Base-by-base conservation (phyloP, 129 eudicot species). In the Silybum marianum region DNA sequence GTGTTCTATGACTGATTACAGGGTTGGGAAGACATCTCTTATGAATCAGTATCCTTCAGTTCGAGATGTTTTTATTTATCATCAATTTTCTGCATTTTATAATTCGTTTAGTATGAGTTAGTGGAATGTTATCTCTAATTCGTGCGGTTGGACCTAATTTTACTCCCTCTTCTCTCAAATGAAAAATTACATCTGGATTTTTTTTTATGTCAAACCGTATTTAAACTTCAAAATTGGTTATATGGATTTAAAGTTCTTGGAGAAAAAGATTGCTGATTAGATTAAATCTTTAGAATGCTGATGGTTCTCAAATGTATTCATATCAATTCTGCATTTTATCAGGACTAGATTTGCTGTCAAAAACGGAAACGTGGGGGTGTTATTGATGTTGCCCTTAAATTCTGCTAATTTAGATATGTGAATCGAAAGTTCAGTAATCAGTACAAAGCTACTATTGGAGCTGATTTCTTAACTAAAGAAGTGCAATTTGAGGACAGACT, bases 31-130 rank as follows among this genome's bases (percentile, higher is more conserved):
- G 90, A 89, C 92, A 34, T 89, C 92, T 71, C 81, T 89, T 28
- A 89, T 89, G 92, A 89, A 89, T 85, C 90, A 89, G 92, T 89
- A 89, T 89, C 92, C 90, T 81, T 75, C 68, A 63, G 16, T 46
- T 80, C 70, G 70, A n/a, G n/a, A 9, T 79, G n/a, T 51, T 40
- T 48, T 25, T 30, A 2, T 74, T 2, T 28, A 21, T 36, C 40
- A 48, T 24, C 42, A 19, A 32, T 75, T 39, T 75, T 39, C 9
- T 76, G 62, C 70, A 67, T 19, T 68, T 22, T 69, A 40, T 66
- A 38, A 32, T 74, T 73, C 72, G 44, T 65, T 74, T 44, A 81
- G 74, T 78, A 67, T 78, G 42, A 78, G 68, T 24, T 40, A n/a
- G 28, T 40, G 16, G 26, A 68, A 25, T 24, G 42, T 67, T 66